These are phyloP conservation scores for Geotrichum reessii DNA, from an alignment of 1,139 yeast genomes.

Conservation along the genomic window DNA sequence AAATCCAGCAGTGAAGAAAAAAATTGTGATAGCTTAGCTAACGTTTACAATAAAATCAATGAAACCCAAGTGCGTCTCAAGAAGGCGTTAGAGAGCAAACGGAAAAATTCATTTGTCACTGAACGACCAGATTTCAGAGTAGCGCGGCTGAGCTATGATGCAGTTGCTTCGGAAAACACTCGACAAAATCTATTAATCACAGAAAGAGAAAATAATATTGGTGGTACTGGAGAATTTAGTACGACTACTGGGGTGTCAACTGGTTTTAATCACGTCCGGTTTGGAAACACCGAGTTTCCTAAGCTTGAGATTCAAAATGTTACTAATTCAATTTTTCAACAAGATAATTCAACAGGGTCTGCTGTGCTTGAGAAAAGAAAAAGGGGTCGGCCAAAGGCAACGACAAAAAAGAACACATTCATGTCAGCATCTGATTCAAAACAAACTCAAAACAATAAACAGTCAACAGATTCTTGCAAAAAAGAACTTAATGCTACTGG, in stretches of 20 bases:
- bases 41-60: neutral
- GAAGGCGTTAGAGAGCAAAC: neutral
- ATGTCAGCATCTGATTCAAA: neutral
- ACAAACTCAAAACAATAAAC: neutral
- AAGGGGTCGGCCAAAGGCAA: constrained; percentile 2
- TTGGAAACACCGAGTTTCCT: constrained; percentile 2
- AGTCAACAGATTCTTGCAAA: neutral
- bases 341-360: neutral
- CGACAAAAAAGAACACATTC: neutral
- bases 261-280: constrained; percentile 6
- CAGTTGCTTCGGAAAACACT: constrained; percentile 1
- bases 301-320: neutral
- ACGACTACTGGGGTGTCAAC: neutral
- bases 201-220: neutral
- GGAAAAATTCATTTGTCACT: constrained; percentile 12
- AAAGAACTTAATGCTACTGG: neutral
- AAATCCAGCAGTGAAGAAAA: neutral
- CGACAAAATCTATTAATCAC: neutral
- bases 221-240: neutral
- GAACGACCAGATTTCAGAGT: constrained; percentile 14
- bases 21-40: neutral
- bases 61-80: neutral
- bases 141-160: constrained; percentile 2
- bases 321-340: neutral
- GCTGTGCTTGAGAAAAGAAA: neutral